phyloP scores from a whole-genome alignment of 768 basidiomycete species.

The Lactifluus piperatus region DNA sequence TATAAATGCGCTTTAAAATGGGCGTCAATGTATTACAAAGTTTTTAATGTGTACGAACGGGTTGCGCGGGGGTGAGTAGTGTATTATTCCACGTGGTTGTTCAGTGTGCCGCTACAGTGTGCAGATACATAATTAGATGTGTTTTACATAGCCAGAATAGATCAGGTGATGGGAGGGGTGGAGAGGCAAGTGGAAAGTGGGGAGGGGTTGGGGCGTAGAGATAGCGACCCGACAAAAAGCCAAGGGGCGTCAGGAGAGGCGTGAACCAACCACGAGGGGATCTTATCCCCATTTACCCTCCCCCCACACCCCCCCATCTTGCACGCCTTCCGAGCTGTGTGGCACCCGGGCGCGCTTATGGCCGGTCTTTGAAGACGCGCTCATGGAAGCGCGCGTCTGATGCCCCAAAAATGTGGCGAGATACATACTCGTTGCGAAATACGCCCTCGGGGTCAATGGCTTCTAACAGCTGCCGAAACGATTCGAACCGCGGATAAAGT shows the following conservation, averaged over 20 bases:
- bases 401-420: constrained; percentile 75
- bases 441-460: constrained; percentile 65
- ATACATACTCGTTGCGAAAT: constrained; percentile 84
- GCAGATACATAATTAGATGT: not conserved
- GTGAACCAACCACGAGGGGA: not conserved
- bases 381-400: constrained; percentile 32
- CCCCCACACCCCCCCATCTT: constrained; percentile 15
- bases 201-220: too few relatives aligned
- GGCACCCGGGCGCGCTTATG: constrained; percentile 14
- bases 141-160: not conserved
- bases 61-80: not conserved
- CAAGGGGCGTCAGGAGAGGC: not conserved
- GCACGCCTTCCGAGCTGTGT: not conserved
- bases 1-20: not conserved
- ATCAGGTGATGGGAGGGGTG: not conserved
- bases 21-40: not conserved
- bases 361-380: constrained; percentile 39
- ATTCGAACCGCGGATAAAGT: constrained; percentile 76
- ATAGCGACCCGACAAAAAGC: not conserved
- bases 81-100: not conserved
- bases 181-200: too few relatives aligned
- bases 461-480: constrained; percentile 59
- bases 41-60: not conserved
- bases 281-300: too few relatives aligned
- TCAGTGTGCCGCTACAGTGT: not conserved